phyloP scores from a whole-genome alignment of 2,329 filamentous ascomycete genomes.

The Alternaria dauci region DNA sequence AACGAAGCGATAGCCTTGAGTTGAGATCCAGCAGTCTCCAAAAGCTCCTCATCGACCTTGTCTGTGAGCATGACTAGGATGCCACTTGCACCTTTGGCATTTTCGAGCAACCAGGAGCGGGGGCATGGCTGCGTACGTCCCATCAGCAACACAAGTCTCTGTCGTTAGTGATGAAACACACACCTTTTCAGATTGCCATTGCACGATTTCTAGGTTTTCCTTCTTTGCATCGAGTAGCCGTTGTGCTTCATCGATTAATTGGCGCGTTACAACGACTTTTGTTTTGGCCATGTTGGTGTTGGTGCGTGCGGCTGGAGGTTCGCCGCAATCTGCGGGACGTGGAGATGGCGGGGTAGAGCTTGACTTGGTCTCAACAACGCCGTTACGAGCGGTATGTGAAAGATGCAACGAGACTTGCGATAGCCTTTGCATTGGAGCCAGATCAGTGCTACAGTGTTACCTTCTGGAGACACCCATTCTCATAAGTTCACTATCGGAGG shows the following conservation, averaged over 20 bases:
- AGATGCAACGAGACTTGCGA: slow-evolving; percentile 22
- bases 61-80: slow-evolving; percentile 43
- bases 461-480: background rate
- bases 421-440: slow-evolving; percentile 17
- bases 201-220: slow-evolving; percentile 34
- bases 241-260: slow-evolving; percentile 36
- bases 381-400: background rate
- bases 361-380: slow-evolving; percentile 3
- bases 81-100: slow-evolving; percentile 34
- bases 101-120: slow-evolving; percentile 40
- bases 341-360: slow-evolving; percentile 28
- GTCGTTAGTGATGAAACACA: background rate
- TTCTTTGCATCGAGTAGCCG: slow-evolving; percentile 28
- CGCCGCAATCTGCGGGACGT: slow-evolving; percentile 25
- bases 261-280: slow-evolving; percentile 43
- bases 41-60: slow-evolving; percentile 37
- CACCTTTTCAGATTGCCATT: slow-evolving; percentile 43
- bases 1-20: slow-evolving; percentile 43
- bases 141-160: slow-evolving; percentile 7
- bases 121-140: slow-evolving; percentile 33
- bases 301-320: slow-evolving; percentile 15
- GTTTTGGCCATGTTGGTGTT: slow-evolving; percentile 30
- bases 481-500: background rate
- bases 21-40: slow-evolving; percentile 30
- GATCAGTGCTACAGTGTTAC: background rate